Evolutionary conservation across 2,329 filamentous ascomycete genomes (phyloP), one percentile per base, ranked within the genome.

Genomic region (Cryphonectria parasitica): DNA sequence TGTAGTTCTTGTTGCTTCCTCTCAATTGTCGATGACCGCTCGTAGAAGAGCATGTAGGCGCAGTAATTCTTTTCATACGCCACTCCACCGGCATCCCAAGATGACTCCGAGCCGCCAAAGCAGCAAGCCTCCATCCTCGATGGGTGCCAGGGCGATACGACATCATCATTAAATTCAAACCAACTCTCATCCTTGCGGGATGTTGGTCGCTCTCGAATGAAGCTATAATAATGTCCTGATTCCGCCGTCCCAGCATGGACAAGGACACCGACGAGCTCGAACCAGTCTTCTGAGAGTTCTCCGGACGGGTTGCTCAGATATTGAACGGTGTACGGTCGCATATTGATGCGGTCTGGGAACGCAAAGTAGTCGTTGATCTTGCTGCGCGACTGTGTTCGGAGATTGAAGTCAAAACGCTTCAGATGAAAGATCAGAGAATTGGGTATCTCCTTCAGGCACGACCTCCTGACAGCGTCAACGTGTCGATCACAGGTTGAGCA

Each of bases 11-110:
- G 80, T 74, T 88, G 85, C 71, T 88, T 86, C 22, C 80, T 79
- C 25, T 84, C 83, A 69, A 95, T 84, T 5, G 89, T 88, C 0
- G 90, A 90, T 3, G 90, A 88, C 64, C 96, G 90, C 79, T 98
- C 92, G 79, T 99, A 99, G 80, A 99, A 98, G 11, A 99, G 86
- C 93, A 99, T 98, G 80, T 99, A 99, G 17, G 95, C 96, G 78
- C 94, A 98, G 84, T 91, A 91, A 5, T 88, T 87, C 80, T 95
- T 95, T 75, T 90, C 88, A 74, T 86, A 89, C 0, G 83, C 74
- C 25, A 84, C 78, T 71, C 82, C 82, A 75, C 83, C 80, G 65
- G 75, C 77, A 72, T 87, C 82, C 76, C 84, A 82, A 73, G 85
- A 75, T 71, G 82, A 74, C 11, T 91, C 90, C 5, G 83, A 78